Evolutionary conservation across 257 asterid genomes (phyloP), one percentile per base, ranked within the genome.

Genomic region (Voacanga thouarsii): DNA sequence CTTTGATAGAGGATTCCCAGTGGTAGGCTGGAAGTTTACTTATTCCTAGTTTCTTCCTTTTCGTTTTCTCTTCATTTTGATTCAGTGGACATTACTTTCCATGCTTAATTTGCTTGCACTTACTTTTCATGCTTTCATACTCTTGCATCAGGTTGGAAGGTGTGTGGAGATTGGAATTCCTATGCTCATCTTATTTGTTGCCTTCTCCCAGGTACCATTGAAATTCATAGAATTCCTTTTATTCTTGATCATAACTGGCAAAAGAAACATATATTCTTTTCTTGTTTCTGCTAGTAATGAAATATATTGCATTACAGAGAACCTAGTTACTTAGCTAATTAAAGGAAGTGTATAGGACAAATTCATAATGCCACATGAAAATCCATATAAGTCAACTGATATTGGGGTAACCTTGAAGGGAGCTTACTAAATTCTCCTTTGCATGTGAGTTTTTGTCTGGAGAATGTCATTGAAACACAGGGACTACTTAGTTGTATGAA

Each of bases 91-190:
- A 72, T 44, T 12, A 7, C 10, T 77, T 60, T 53, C 50, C 41
- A 72, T 57, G 33, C 44, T 28, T 30, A 16, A 80, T 80, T 77
- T 67, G 56, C 76, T 81, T 77, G 51, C 49, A 53, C 71, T 67
- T 69, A 59, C 37, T 71, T 75, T 56, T 16, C 61, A 28, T 63
- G 71, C 44, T 69, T 80, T 6, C 77, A 76, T 80, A 67, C 26
- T 49, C 41, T 69, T 51, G 82, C 71, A 49, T 84, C 89, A 95
- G 99, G 96, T 87, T 66, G 98, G 99, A 24, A 84, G 87, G 85
- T 95, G 99, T 53, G 97, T 91, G 47, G 99, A 95, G 85, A 93
- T 93, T 51, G 99, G 99, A 75, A 82, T 95, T 82, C 99, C 98
- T 5, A 93, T 89, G 98, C 79, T 95, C 85, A 81, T 95, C 84